A percentile compares a stretch with the other conserved stretches of the same genome.
Conservation (phyloP, 1,139 yeast genomes). For the Kurtzmaniella quercitrusa region DNA sequence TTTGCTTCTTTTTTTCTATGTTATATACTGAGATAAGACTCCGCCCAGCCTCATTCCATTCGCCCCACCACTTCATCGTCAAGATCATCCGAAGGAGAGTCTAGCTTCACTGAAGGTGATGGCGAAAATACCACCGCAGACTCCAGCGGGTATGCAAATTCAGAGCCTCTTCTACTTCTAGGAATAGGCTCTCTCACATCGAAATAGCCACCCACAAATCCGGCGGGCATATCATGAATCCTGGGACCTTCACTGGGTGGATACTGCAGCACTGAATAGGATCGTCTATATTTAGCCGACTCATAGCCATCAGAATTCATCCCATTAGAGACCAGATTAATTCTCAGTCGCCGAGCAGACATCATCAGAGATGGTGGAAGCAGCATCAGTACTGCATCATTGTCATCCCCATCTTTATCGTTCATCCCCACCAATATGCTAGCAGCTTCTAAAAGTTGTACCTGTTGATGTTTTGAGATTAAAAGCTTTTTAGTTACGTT, state of each 20-base stretch:
- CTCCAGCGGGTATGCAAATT: not conserved
- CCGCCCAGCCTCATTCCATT: constrained; percentile 10
- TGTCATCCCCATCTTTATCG: constrained; percentile 26
- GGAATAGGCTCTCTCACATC: constrained; percentile 7
- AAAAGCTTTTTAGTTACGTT: constrained; percentile 73
- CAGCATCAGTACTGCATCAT: not conserved
- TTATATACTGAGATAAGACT: not conserved
- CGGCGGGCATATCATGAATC: constrained; percentile 5
- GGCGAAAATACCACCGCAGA: constrained; percentile 6
- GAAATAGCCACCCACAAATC: constrained; percentile 11
- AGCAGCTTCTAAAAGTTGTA: constrained; percentile 83
- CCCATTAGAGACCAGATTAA: not conserved
- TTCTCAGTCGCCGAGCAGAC: constrained; percentile 1
- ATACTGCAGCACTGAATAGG: constrained; percentile 16
- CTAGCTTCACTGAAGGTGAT: constrained; percentile 2
- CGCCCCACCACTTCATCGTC: constrained; percentile 12
- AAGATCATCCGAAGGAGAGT: not conserved
- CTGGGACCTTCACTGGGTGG: constrained; percentile 13
- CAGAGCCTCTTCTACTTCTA: constrained; percentile 2
- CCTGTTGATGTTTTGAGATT: constrained; percentile 89
- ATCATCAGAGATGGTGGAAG: constrained; percentile 1
- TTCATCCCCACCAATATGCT: constrained; percentile 81
- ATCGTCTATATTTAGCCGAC: constrained; percentile 9
- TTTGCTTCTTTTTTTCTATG: no score
- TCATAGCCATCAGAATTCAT: not conserved